Evolutionary conservation across 2,329 filamentous ascomycete genomes (phyloP), one percentile per base, ranked within the genome.

Genomic region (Macrophomina pseudophaseolina): DNA sequence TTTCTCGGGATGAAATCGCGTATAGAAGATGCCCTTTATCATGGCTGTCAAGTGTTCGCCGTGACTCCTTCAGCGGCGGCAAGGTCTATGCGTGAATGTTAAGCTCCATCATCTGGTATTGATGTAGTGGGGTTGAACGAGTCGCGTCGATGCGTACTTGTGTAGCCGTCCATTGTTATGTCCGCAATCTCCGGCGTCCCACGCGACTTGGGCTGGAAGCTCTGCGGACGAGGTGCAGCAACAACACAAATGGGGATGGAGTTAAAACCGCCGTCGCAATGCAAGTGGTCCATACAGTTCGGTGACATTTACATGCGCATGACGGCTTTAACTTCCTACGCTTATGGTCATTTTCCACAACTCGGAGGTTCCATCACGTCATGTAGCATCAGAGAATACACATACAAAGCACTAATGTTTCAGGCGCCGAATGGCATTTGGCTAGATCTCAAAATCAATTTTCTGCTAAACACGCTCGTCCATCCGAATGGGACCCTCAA

Each of bases 11-110:
- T 90, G 87, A 74, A 90, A 90, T 73, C 87, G 87, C 75, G 87
- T 87, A 76, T 88, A 90, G 78, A 90, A 90, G 68, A 90, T 87
- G 54, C 87, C 85, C 72, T 87, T 85, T 72, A 90, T 88, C 79
- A 87, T 87, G 60, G 35, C 64, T 66, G 64, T 28, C 16, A 38
- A 18, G 16, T 7, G 33, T 54, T 5, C 28, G 28, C 40, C 28
- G 48, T n/a, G 40, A 44, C 12, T 28, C 9, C 12, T 6, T 18
- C 30, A n/a, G 40, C 14, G n/a, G 56, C 16, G 23, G 38, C 28
- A 33, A 16, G 14, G 48, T 8, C 63, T 65, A 48, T 28, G 42
- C 42, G 32, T 46, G 18, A 28, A 8, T 48, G 23, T 23, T 28
- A 23, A 28, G 33, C 44, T 66, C 53, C 64, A 66, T 66, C 42